Evolutionary conservation across 495 filamentous ascomycete species (phyloP).

Genomic region (Hyphodiscus hymeniophilus): DNA sequence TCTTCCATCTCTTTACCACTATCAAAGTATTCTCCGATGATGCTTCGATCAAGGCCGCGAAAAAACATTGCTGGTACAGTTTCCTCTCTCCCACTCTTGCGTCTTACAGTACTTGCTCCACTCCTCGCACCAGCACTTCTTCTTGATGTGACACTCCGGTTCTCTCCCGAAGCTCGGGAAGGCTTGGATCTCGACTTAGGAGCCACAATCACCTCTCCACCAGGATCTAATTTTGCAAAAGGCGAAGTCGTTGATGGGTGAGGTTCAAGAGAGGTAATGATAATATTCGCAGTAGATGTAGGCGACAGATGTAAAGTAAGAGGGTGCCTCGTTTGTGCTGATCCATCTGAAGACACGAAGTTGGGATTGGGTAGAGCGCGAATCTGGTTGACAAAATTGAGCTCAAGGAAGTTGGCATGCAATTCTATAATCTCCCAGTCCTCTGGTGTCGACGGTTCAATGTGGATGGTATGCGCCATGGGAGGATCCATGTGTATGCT

Average conservation of each 20-base stretch:
- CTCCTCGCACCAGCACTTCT: conserved; percentile 68
- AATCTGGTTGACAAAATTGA: conserved; percentile 89
- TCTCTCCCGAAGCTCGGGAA: conserved; percentile 40
- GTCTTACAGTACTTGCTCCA: conserved; percentile 54
- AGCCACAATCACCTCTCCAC: conserved; percentile 94
- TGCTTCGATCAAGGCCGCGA: conserved; percentile 61
- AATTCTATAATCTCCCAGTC: conserved; percentile 99
- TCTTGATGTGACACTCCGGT: conserved; percentile 60
- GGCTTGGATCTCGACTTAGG: conserved; percentile 60
- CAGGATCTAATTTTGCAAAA: conserved; percentile 86
- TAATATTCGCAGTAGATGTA: conserved; percentile 90
- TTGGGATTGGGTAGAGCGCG: conserved; percentile 82
- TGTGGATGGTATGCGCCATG: conserved; percentile 83
- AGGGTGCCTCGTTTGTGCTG: conserved; percentile 53
- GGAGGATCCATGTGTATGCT: conserved; percentile 82
- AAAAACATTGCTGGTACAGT: conserved; percentile 61
- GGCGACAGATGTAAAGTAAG: conserved; percentile 88
- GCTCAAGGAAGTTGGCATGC: conserved; percentile 88
- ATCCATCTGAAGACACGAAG: conserved; percentile 40
- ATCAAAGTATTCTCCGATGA: conserved; percentile 68
- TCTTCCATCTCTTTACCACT: conserved; percentile 41
- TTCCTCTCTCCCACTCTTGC: conserved; percentile 51
- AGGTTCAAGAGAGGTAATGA: conserved; percentile 69
- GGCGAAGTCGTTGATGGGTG: conserved; percentile 56
- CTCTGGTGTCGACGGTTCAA: conserved; percentile 87